Conservation (phyloP, 129 eudicot species). For the Lonicera japonica region DNA sequence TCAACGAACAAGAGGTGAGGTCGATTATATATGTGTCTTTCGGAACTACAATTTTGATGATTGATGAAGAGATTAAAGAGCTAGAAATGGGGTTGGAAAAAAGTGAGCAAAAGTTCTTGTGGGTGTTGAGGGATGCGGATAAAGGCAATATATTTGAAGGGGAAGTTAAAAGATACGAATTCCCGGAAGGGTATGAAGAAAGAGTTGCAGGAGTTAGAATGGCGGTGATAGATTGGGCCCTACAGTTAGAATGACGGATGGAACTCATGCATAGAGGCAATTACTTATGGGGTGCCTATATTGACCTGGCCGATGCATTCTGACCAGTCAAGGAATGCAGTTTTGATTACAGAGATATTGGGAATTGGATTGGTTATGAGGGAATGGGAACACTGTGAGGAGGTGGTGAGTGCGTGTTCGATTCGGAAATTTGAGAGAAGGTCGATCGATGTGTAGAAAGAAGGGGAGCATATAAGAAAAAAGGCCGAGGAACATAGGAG, state of each 20-base stretch:
- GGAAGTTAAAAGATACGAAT: neutral
- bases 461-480: no score
- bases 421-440: no score
- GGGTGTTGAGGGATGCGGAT: slow-evolving; percentile 60
- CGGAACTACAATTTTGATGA: slow-evolving; percentile 43
- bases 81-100: slow-evolving; percentile 57
- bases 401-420: slow-evolving; percentile 18
- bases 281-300: slow-evolving; percentile 39
- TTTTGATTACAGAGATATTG: slow-evolving; percentile 25
- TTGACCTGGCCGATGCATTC: slow-evolving; percentile 59
- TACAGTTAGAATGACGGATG: slow-evolving; percentile 56
- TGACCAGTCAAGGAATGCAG: no score
- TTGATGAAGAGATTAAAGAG: slow-evolving; percentile 43
- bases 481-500: no score
- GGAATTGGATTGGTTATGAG: slow-evolving; percentile 21
- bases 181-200: slow-evolving; percentile 45
- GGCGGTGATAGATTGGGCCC: slow-evolving; percentile 57
- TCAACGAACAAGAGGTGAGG: slow-evolving; percentile 40
- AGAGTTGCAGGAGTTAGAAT: slow-evolving; percentile 32
- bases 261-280: slow-evolving; percentile 56
- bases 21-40: slow-evolving; percentile 62
- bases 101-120: slow-evolving; percentile 45
- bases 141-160: slow-evolving; percentile 27
- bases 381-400: slow-evolving; percentile 21
- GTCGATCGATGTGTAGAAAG: no score